Conservation (phyloP, 2,329 filamentous ascomycete genomes). For the Colletotrichum limetticola region DNA sequence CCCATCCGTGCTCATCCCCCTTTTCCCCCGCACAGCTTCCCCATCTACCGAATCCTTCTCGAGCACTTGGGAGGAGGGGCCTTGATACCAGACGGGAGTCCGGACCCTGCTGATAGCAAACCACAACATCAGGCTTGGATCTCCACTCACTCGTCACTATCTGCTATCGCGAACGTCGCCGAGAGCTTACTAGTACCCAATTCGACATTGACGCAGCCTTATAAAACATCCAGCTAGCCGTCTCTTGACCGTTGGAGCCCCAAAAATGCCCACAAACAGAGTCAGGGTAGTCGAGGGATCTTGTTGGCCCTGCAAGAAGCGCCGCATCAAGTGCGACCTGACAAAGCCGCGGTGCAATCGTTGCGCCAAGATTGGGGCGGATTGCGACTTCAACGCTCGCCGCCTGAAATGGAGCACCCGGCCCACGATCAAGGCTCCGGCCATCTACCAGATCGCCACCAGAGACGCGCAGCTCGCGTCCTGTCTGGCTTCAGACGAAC, state of each 20-base stretch:
- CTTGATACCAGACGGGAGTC: background rate
- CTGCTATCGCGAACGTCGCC: background rate
- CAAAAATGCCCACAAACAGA: slow-evolving; percentile 12
- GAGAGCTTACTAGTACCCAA: background rate
- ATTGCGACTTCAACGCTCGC: slow-evolving; percentile 47
- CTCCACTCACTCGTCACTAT: background rate
- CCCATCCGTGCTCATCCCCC: background rate
- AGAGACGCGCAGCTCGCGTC: slow-evolving; percentile 38
- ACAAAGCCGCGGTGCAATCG: slow-evolving; percentile 45
- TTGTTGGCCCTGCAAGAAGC: slow-evolving; percentile 49
- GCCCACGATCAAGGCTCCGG: slow-evolving; percentile 43
- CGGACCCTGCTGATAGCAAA: background rate
- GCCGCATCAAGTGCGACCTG: slow-evolving; percentile 50
- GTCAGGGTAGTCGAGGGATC: slow-evolving; percentile 43
- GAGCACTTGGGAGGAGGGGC: background rate
- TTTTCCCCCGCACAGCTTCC: slow-evolving; percentile 6
- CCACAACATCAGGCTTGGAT: background rate
- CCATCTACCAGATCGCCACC: slow-evolving; percentile 41
- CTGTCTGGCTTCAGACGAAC: slow-evolving; percentile 43
- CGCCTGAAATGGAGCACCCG: slow-evolving; percentile 55
- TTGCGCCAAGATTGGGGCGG: slow-evolving; percentile 39
- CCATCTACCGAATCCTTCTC: background rate
- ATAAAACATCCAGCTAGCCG: background rate
- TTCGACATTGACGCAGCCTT: background rate
- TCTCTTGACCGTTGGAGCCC: background rate